A percentile compares a stretch with the other conserved stretches of the same genome.
Evolutionary conservation across 2,329 filamentous ascomycete genomes (phyloP).

Genomic region (Venturia asperata): DNA sequence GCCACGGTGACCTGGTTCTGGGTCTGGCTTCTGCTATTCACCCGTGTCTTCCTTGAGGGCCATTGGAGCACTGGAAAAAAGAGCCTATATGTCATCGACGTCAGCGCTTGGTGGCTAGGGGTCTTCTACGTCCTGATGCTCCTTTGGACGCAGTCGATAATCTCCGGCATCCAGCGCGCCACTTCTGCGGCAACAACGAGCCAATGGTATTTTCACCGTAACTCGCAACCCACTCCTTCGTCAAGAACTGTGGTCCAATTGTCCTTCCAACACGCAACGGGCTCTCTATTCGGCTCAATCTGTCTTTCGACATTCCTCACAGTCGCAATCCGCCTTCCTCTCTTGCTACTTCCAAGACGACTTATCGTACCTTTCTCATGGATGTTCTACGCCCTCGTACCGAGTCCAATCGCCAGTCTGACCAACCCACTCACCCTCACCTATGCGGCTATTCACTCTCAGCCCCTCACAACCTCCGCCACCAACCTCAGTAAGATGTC

Average conservation of each 20-base stretch:
- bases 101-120: slow-evolving; percentile 93
- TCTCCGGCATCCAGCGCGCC: slow-evolving; percentile 80
- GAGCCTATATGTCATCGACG: slow-evolving; percentile 69
- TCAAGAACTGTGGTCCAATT: slow-evolving; percentile 76
- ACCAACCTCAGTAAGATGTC: slow-evolving; percentile 74
- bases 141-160: slow-evolving; percentile 84
- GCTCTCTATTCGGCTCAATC: slow-evolving; percentile 86
- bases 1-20: slow-evolving; percentile 85
- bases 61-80: slow-evolving; percentile 55
- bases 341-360: slow-evolving; percentile 74
- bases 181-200: slow-evolving; percentile 92
- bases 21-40: slow-evolving; percentile 96
- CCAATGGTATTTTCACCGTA: slow-evolving; percentile 98
- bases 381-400: slow-evolving; percentile 71
- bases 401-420: slow-evolving; percentile 74
- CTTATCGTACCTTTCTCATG: slow-evolving; percentile 62
- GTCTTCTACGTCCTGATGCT: slow-evolving; percentile 88
- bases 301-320: slow-evolving; percentile 79
- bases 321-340: slow-evolving; percentile 72
- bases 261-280: slow-evolving; percentile 71
- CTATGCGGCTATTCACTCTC: slow-evolving; percentile 88
- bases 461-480: slow-evolving; percentile 69
- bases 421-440: slow-evolving; percentile 90
- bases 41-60: slow-evolving; percentile 87
- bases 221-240: slow-evolving; percentile 67